Conservation (phyloP, 495 filamentous ascomycete species). For the Letharia lupina region DNA sequence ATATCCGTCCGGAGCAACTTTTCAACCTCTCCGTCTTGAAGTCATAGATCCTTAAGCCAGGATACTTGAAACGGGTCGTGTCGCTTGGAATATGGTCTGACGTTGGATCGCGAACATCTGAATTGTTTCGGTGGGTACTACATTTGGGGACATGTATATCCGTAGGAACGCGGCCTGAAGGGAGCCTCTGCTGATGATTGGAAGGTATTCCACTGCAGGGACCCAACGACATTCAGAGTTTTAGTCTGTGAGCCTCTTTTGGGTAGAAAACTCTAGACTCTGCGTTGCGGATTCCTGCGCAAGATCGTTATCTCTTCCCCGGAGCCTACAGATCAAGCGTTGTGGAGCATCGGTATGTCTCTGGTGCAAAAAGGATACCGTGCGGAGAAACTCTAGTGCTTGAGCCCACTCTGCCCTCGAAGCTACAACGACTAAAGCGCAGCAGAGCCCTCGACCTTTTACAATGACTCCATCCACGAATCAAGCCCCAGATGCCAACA, state of each 20-base stretch:
- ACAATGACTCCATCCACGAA: background rate
- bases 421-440: background rate
- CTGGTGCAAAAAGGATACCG: background rate
- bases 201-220: background rate
- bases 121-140: too few relatives aligned
- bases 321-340: background rate
- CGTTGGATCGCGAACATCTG: too few relatives aligned
- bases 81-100: too few relatives aligned
- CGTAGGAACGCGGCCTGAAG: background rate
- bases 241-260: background rate
- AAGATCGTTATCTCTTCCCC: background rate
- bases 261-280: background rate
- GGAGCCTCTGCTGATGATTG: background rate
- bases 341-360: background rate
- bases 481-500: conserved; percentile 1
- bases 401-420: background rate
- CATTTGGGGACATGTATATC: too few relatives aligned
- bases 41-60: too few relatives aligned
- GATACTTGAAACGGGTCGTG: too few relatives aligned
- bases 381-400: background rate
- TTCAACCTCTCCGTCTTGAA: too few relatives aligned
- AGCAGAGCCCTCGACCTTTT: background rate
- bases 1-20: too few relatives aligned
- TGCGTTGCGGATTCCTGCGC: too few relatives aligned
- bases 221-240: background rate